Conservation (phyloP, 768 basidiomycete species). For the Termitomyces eurrhizus region DNA sequence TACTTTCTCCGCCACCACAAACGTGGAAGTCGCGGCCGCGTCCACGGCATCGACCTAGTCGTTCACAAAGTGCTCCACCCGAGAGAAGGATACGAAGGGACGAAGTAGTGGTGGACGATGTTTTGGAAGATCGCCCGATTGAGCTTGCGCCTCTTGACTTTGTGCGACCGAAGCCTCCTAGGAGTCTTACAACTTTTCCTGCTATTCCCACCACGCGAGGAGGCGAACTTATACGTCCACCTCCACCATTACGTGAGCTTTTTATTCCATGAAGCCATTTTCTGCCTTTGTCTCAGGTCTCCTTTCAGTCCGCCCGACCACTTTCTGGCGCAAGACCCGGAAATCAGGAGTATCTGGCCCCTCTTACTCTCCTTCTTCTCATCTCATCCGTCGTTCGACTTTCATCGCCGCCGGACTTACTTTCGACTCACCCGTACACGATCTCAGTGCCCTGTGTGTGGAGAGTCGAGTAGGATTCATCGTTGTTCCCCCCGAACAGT, state of each 20-base stretch:
- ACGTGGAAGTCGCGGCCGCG: conserved; percentile 39
- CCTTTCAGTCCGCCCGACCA: conserved; percentile 67
- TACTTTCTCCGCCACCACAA: conserved; percentile 47
- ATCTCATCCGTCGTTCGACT: conserved; percentile 72
- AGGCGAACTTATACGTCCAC: conserved; percentile 52
- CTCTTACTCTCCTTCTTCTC: conserved; percentile 69
- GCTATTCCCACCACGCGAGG: conserved; percentile 27
- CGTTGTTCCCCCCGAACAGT: conserved; percentile 40
- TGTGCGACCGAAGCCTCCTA: conserved; percentile 18
- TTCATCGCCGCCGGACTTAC: conserved; percentile 75
- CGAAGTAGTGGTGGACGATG: conserved; percentile 2
- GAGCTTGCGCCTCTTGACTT: conserved; percentile 14
- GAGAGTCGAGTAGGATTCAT: conserved; percentile 51
- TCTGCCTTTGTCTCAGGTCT: not conserved
- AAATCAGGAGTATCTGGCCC: conserved; percentile 69
- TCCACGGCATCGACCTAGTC: conserved; percentile 35
- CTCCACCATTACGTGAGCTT: conserved; percentile 61
- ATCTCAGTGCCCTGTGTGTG: conserved; percentile 59
- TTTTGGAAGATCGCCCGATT: conserved; percentile 7
- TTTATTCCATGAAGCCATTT: not conserved
- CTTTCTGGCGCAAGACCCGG: conserved; percentile 74
- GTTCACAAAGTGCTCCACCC: conserved; percentile 48
- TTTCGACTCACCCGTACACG: conserved; percentile 57
- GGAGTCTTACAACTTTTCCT: conserved; percentile 27
- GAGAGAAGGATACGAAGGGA: conserved; percentile 22